Evolutionary conservation across 2,329 filamentous ascomycete genomes (phyloP).

Genomic region (Corinectria fuckeliana): DNA sequence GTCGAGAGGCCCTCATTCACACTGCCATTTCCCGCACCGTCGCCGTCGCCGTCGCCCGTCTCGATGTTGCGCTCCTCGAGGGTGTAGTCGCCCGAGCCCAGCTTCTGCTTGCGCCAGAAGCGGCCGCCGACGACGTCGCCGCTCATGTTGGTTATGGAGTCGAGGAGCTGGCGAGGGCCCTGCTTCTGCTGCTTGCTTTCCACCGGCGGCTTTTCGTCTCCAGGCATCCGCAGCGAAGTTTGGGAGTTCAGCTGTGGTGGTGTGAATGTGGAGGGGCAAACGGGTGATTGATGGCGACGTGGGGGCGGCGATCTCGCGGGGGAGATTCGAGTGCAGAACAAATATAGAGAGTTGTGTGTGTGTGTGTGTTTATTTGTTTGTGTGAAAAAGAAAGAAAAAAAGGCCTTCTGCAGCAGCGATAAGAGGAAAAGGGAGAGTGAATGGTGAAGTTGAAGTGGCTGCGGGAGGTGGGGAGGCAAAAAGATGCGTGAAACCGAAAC

Average conservation of each 20-base stretch:
- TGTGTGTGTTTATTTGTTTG: too few species aligned
- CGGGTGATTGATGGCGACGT: background rate
- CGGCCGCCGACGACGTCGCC: slow-evolving; percentile 30
- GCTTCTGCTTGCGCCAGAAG: slow-evolving; percentile 42
- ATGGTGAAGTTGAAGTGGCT: background rate
- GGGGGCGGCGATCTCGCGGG: background rate
- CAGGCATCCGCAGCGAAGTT: slow-evolving; percentile 7
- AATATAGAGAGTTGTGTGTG: too few species aligned
- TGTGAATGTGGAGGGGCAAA: background rate
- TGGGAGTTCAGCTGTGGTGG: background rate
- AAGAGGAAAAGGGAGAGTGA: background rate
- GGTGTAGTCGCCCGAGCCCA: slow-evolving; percentile 38
- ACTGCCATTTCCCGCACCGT: slow-evolving; percentile 33
- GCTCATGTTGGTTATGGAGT: slow-evolving; percentile 28
- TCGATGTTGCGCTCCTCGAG: slow-evolving; percentile 35
- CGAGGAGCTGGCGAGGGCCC: slow-evolving; percentile 6
- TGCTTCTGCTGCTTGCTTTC: slow-evolving; percentile 7
- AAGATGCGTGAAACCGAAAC: background rate
- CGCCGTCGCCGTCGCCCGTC: slow-evolving; percentile 25
- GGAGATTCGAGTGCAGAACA: too few species aligned
- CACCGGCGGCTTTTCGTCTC: background rate
- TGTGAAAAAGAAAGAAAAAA: too few species aligned
- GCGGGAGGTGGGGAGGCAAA: background rate
- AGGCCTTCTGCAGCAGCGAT: background rate
- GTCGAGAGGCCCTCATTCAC: slow-evolving; percentile 38